phyloP scores from a whole-genome alignment of 495 filamentous ascomycete species.

The Corynascus novoguineensis region DNA sequence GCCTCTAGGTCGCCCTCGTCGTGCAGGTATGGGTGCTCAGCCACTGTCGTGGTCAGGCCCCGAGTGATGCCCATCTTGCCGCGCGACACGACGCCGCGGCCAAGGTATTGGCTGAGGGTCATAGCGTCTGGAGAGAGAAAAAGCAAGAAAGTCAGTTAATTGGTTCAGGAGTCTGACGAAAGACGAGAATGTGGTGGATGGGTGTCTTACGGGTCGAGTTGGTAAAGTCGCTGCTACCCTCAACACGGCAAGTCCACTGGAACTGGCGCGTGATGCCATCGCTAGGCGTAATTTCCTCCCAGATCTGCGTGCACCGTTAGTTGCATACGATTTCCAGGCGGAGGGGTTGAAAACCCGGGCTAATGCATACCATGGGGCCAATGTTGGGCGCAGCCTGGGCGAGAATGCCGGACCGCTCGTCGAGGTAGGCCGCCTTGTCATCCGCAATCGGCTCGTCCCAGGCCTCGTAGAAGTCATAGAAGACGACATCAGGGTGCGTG shows the following conservation, averaged over 20 bases:
- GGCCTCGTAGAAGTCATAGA: conserved; percentile 63
- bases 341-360: not conserved
- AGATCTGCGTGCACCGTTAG: conserved; percentile 36
- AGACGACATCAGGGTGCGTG: conserved; percentile 54
- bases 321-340: too few species aligned
- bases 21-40: conserved; percentile 48
- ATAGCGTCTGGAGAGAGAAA: conserved; percentile 40
- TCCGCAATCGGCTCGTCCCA: conserved; percentile 39
- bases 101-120: conserved; percentile 62
- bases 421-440: conserved; percentile 36
- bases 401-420: conserved; percentile 54
- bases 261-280: conserved; percentile 61
- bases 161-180: too few species aligned
- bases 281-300: conserved; percentile 50
- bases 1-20: conserved; percentile 45
- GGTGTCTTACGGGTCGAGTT: conserved; percentile 30
- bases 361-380: conserved; percentile 45
- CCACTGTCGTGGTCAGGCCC: conserved; percentile 49
- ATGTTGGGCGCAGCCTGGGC: conserved; percentile 66
- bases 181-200: too few species aligned
- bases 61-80: conserved; percentile 56
- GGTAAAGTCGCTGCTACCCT: conserved; percentile 41
- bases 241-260: conserved; percentile 61
- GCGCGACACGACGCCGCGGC: conserved; percentile 54
- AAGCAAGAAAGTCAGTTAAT: too few species aligned